phyloP scores from a whole-genome alignment of 2,329 filamentous ascomycete genomes.

The Aspergillus tubingensis region DNA sequence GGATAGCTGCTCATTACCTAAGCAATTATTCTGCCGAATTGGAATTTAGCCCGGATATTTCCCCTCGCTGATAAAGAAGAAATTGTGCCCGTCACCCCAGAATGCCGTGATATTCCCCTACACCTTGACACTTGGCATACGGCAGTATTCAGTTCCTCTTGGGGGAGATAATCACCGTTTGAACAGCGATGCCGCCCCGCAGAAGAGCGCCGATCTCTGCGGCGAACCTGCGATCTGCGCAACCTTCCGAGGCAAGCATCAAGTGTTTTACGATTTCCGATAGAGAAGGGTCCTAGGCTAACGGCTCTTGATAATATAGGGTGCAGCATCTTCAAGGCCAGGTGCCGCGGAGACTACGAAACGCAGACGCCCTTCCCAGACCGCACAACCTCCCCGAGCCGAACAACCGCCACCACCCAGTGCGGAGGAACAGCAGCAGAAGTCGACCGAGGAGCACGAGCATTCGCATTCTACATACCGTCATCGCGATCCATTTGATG shows the following conservation, averaged over 20 bases:
- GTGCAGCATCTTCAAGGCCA: constrained; percentile 16
- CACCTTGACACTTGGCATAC: not conserved
- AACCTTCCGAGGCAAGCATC: constrained; percentile 37
- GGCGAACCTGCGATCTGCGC: constrained; percentile 28
- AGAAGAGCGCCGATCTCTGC: constrained; percentile 37
- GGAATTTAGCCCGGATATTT: constrained; percentile 25
- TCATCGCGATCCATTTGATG: constrained; percentile 55
- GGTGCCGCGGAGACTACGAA: constrained; percentile 25
- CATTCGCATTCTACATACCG: constrained; percentile 27
- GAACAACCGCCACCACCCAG: constrained; percentile 18
- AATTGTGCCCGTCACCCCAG: constrained; percentile 20
- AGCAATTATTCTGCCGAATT: constrained; percentile 14
- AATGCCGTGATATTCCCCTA: constrained; percentile 16
- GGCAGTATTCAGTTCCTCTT: not conserved
- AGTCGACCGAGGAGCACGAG: constrained; percentile 23
- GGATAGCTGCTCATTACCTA: constrained; percentile 16
- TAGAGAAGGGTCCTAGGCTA: constrained; percentile 14
- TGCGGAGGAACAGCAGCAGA: constrained; percentile 19
- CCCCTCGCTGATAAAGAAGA: constrained; percentile 28
- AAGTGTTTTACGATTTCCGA: constrained; percentile 24
- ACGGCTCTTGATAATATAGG: constrained; percentile 15
- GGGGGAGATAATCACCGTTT: not conserved
- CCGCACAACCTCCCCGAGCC: constrained; percentile 24
- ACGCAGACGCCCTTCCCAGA: constrained; percentile 32
- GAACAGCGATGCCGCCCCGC: constrained; percentile 39